Conservation (phyloP, 805 yeast species). For the Ogataea wickerhamii region DNA sequence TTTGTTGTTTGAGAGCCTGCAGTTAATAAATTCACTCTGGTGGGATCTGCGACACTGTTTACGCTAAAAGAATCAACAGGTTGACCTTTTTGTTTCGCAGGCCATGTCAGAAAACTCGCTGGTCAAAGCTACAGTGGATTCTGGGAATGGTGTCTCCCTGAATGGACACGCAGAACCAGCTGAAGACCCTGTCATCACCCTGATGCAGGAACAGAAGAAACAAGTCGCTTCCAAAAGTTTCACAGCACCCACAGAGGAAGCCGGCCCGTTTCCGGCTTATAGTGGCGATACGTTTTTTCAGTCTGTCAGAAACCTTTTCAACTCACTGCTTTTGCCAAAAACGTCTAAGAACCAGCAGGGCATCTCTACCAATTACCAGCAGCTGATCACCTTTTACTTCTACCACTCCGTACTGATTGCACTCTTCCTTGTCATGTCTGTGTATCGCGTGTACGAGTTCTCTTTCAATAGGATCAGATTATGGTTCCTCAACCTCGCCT, state of each 20-base stretch:
- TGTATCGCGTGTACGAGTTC: slow-evolving; percentile 50
- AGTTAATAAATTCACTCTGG: no score
- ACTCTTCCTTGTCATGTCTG: slow-evolving; percentile 54
- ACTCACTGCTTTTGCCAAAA: slow-evolving; percentile 18
- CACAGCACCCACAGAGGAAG: slow-evolving; percentile 2
- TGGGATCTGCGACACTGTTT: no score
- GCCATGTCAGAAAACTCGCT: not conserved
- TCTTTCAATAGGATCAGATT: slow-evolving; percentile 50
- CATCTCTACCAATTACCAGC: slow-evolving; percentile 1
- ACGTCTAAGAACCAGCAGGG: slow-evolving; percentile 7
- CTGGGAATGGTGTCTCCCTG: not conserved
- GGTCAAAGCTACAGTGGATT: not conserved
- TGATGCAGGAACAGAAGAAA: slow-evolving; percentile 12
- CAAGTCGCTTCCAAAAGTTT: slow-evolving; percentile 7
- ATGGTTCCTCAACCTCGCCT: slow-evolving; percentile 57
- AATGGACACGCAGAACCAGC: not conserved
- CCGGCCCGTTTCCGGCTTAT: slow-evolving; percentile 19
- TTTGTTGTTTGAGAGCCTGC: no score
- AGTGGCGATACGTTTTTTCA: slow-evolving; percentile 16
- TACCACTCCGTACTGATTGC: slow-evolving; percentile 49
- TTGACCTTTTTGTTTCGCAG: no score
- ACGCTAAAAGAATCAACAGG: no score
- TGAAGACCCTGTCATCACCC: not conserved
- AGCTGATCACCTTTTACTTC: slow-evolving; percentile 28
- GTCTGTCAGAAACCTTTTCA: slow-evolving; percentile 19